Evolutionary conservation across 2,329 filamentous ascomycete genomes (phyloP).

Genomic region (Teratosphaeria pseudoeucalypti): DNA sequence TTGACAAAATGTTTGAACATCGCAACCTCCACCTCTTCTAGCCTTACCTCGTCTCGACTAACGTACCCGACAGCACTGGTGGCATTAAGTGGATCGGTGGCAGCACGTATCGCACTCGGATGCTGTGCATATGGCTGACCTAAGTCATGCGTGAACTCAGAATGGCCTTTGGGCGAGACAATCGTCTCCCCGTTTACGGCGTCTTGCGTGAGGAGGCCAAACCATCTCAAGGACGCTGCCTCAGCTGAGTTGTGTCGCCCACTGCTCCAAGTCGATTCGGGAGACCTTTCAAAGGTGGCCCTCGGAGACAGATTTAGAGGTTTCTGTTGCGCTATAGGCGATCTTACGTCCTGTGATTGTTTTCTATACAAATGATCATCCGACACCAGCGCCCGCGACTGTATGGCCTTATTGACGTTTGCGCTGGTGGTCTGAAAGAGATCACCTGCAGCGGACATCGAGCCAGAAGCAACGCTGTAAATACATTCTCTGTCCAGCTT

Average conservation of each 20-base stretch:
- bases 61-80: conserved; percentile 12
- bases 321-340: background rate
- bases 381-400: background rate
- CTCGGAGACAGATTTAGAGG: background rate
- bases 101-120: background rate
- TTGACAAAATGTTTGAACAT: conserved; percentile 28
- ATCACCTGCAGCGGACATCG: background rate
- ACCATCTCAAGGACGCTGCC: conserved; percentile 34
- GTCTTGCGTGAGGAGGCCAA: conserved; percentile 34
- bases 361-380: background rate
- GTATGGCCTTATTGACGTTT: too few relatives aligned
- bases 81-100: conserved; percentile 14
- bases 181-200: background rate
- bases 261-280: conserved; percentile 8
- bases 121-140: background rate
- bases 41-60: conserved; percentile 2
- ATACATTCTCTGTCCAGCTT: conserved; percentile 32
- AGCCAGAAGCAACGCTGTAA: conserved; percentile 15
- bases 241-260: conserved; percentile 29
- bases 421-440: background rate
- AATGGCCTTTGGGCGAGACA: background rate
- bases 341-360: background rate
- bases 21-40: conserved; percentile 25
- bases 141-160: background rate
- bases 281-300: conserved; percentile 5